Evolutionary conservation across 352 stramenopile species (phyloP).

Genomic region (Phytophthora vignae): DNA sequence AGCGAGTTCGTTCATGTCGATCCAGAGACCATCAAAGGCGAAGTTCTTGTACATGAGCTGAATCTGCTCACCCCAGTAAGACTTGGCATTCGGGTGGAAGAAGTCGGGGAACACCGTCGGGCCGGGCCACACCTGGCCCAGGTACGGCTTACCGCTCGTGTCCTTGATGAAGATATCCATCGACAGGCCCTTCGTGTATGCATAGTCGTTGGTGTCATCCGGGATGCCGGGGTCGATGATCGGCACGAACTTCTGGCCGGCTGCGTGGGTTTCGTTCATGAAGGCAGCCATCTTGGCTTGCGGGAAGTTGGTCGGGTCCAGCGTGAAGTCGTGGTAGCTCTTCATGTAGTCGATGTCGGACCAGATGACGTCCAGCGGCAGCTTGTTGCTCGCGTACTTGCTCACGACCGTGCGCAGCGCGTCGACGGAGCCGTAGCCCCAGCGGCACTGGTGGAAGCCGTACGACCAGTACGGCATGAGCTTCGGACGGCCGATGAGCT

Average conservation of each 20-base stretch:
- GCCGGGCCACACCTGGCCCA: constrained; percentile 86
- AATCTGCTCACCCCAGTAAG: constrained; percentile 78
- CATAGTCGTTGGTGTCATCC: constrained; percentile 52
- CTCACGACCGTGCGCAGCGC: constrained; percentile 48
- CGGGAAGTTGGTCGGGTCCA: constrained; percentile 59
- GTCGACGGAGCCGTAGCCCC: constrained; percentile 44
- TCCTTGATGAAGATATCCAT: constrained; percentile 87
- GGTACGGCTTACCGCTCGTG: constrained; percentile 60
- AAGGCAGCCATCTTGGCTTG: constrained; percentile 40
- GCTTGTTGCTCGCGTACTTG: constrained; percentile 45
- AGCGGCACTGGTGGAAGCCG: constrained; percentile 76
- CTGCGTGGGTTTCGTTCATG: constrained; percentile 60
- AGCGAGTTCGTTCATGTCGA: constrained; percentile 91
- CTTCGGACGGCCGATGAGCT: constrained; percentile 59
- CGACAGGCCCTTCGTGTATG: constrained; percentile 62
- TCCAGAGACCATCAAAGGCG: constrained; percentile 82
- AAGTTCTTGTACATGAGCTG: constrained; percentile 56
- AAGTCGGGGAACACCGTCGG: constrained; percentile 87
- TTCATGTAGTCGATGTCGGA: constrained; percentile 78
- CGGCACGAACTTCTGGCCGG: constrained; percentile 71
- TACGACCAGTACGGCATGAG: constrained; percentile 78
- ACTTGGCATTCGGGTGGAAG: constrained; percentile 68
- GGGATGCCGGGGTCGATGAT: constrained; percentile 89
- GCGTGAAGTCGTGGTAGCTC: constrained; percentile 68
- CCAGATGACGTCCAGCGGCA: constrained; percentile 70